phyloP scores from a whole-genome alignment of 129 eudicot genomes.

The Helichrysum umbraculigerum region DNA sequence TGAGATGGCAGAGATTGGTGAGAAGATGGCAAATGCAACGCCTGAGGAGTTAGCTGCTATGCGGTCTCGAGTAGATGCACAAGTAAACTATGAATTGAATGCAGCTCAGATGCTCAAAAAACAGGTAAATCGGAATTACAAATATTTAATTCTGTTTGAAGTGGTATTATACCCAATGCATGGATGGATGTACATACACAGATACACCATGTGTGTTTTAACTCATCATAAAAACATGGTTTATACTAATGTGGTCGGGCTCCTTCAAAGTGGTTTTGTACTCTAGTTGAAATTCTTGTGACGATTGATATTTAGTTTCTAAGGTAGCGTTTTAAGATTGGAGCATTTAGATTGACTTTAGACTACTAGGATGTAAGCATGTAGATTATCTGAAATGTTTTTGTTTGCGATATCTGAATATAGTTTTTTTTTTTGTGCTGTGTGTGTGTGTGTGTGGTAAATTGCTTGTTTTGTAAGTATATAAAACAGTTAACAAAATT shows the following conservation, averaged over 20 bases:
- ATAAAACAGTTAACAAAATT: neutral
- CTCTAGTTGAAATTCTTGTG: neutral
- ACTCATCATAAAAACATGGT: neutral
- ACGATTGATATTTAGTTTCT: neutral
- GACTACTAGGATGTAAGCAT: constrained; percentile 1
- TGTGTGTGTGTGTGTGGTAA: neutral
- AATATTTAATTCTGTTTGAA: neutral
- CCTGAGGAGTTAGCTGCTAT: constrained; percentile 89
- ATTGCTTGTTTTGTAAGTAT: constrained; percentile 10
- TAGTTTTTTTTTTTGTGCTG: neutral
- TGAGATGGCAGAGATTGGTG: constrained; percentile 88
- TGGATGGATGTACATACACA: constrained; percentile 8
- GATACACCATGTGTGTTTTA: constrained; percentile 7
- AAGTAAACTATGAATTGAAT: constrained; percentile 63
- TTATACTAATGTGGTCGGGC: constrained; percentile 10
- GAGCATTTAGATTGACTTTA: constrained; percentile 7
- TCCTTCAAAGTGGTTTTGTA: constrained; percentile 13
- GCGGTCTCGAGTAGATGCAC: constrained; percentile 84
- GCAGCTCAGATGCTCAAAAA: constrained; percentile 95
- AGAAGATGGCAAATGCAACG: constrained; percentile 90
- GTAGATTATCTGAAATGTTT: neutral
- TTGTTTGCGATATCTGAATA: neutral
- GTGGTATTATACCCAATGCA: constrained; percentile 12
- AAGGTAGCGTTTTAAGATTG: neutral
- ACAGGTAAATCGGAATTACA: constrained; percentile 49